Evolutionary conservation across 495 filamentous ascomycete genomes (phyloP).

Genomic region (Amorphotheca resinae): DNA sequence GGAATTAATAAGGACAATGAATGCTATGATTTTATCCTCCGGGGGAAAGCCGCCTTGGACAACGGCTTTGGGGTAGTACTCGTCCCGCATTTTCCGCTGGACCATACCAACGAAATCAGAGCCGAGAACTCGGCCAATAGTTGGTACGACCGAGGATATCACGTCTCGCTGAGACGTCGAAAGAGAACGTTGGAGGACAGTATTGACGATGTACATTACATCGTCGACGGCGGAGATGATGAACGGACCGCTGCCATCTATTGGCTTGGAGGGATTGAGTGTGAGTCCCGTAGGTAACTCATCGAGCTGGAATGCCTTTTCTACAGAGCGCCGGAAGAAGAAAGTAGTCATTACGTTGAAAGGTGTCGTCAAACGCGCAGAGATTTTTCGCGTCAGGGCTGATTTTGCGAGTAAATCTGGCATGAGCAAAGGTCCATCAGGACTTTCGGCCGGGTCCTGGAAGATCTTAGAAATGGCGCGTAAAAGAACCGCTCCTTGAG

Average conservation of each 20-base stretch:
- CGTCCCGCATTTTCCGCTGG: conserved; percentile 93
- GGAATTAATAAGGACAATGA: conserved; percentile 90
- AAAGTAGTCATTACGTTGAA: conserved; percentile 88
- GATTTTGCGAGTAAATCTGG: conserved; percentile 66
- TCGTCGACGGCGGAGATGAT: conserved; percentile 95
- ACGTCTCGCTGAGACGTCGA: conserved; percentile 71
- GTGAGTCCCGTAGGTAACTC: conserved; percentile 74
- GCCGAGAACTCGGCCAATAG: conserved; percentile 72
- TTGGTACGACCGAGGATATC: conserved; percentile 63
- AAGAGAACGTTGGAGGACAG: conserved; percentile 73
- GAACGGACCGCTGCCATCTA: conserved; percentile 66
- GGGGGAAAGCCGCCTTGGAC: conserved; percentile 68
- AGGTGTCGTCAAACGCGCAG: conserved; percentile 54
- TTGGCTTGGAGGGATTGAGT: conserved; percentile 52
- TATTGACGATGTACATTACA: conserved; percentile 98
- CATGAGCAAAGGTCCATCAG: conserved; percentile 37
- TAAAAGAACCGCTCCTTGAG: conserved; percentile 3
- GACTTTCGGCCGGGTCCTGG: conserved; percentile 32
- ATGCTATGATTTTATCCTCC: conserved; percentile 70
- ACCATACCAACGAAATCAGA: conserved; percentile 95
- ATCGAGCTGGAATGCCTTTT: conserved; percentile 97
- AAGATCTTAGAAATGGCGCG: conserved; percentile 19
- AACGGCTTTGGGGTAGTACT: conserved; percentile 67
- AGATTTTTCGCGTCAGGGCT: conserved; percentile 61
- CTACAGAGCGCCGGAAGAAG: conserved; percentile 90